A percentile compares a stretch with the other conserved stretches of the same genome.
Conservation (phyloP, 202 grass and related monocot species). For the Setaria viridis region DNA sequence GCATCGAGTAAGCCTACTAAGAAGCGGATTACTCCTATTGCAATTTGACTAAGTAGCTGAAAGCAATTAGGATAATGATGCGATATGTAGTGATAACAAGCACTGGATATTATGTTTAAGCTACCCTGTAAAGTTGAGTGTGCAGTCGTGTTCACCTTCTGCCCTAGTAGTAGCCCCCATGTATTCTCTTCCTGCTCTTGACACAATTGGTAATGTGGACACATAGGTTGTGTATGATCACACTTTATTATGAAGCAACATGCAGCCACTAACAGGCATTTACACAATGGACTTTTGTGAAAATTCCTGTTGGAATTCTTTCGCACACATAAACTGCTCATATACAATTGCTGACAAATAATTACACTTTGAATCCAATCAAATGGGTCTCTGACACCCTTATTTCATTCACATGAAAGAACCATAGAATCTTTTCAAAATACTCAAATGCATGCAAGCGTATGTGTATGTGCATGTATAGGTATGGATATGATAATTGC, state of each 20-base stretch:
- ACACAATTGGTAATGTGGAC: conserved; percentile 6
- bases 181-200: conserved; percentile 7
- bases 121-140: conserved; percentile 50
- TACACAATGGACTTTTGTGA: not conserved
- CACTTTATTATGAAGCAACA: conserved; percentile 16
- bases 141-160: conserved; percentile 25
- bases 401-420: conserved; percentile 53
- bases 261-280: not conserved
- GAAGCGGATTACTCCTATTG: conserved; percentile 79
- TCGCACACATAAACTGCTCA: conserved; percentile 6
- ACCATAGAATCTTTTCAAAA: conserved; percentile 46
- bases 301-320: not conserved
- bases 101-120: conserved; percentile 27
- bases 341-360: conserved; percentile 35
- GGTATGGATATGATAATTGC: conserved; percentile 9
- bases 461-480: not conserved
- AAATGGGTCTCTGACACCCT: conserved; percentile 41
- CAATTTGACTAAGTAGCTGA: conserved; percentile 62
- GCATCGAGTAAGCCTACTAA: conserved; percentile 65
- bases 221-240: conserved; percentile 8
- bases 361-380: conserved; percentile 36
- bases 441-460: conserved; percentile 24
- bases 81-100: conserved; percentile 39
- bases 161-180: not conserved
- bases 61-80: conserved; percentile 45